A percentile compares a stretch with the other conserved stretches of the same genome.
Evolutionary conservation across 352 stramenopile genomes (phyloP).

Genomic region (Blastocystis sp.): DNA sequence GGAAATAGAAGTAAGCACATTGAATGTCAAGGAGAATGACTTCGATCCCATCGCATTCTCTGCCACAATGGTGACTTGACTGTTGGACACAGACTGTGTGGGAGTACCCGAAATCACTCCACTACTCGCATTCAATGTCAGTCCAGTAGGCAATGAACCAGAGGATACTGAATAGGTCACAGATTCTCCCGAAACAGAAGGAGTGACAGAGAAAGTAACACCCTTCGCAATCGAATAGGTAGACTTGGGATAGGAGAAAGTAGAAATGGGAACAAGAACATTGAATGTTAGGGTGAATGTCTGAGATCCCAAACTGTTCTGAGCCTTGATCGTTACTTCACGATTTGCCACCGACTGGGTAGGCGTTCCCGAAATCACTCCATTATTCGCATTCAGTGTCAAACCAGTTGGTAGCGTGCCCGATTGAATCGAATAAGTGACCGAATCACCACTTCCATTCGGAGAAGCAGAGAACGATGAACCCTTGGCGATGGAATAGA

Average conservation of each 20-base stretch:
- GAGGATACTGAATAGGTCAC: not conserved
- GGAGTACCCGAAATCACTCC: constrained; percentile 15
- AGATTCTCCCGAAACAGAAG: not conserved
- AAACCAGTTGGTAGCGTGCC: constrained; percentile 1
- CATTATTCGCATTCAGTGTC: constrained; percentile 15
- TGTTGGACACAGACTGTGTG: not conserved
- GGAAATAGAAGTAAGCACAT: not conserved
- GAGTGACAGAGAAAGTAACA: not conserved
- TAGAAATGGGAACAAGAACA: not conserved
- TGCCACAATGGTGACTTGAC: not conserved
- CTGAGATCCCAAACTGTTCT: not conserved
- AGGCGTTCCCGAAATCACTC: constrained; percentile 35
- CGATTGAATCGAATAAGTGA: not conserved
- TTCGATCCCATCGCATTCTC: not conserved
- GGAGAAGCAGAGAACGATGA: not conserved
- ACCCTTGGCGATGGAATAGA: not conserved
- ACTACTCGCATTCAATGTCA: not conserved
- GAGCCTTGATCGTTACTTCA: not conserved
- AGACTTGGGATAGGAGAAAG: not conserved
- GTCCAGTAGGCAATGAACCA: not conserved
- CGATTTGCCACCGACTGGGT: not conserved
- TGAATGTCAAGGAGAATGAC: not conserved
- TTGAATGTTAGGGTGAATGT: not conserved
- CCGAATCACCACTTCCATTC: not conserved
- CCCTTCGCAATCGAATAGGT: not conserved